These are phyloP conservation scores for Trichocladium antarcticum DNA, from an alignment of 495 filamentous ascomycete genomes.

Conservation along the genomic window DNA sequence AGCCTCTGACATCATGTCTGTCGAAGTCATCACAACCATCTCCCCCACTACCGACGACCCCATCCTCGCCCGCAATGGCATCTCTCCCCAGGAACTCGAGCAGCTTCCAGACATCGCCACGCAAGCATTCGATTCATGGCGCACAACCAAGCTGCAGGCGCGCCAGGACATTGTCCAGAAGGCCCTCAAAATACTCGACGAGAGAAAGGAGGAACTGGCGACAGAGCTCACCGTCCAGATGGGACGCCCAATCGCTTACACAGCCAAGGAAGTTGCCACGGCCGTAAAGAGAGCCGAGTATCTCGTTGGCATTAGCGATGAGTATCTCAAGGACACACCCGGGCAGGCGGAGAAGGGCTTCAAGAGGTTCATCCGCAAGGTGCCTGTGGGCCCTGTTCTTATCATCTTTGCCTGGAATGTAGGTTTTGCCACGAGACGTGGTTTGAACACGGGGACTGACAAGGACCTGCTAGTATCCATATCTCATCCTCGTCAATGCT, in stretches of 20 bases:
- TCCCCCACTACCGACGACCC: constrained; percentile 76
- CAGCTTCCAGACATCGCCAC: constrained; percentile 53
- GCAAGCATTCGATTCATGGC: constrained; percentile 60
- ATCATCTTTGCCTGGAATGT: constrained; percentile 95
- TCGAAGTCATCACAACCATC: constrained; percentile 76
- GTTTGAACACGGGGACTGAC: background rate
- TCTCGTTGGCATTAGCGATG: constrained; percentile 63
- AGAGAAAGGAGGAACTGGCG: constrained; percentile 68
- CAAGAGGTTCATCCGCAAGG: constrained; percentile 77
- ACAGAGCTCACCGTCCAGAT: constrained; percentile 84
- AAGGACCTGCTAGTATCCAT: constrained; percentile 58
- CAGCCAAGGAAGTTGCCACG: constrained; percentile 67
- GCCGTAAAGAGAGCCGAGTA: constrained; percentile 73
- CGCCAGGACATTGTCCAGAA: constrained; percentile 67
- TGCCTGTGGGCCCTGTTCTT: constrained; percentile 71
- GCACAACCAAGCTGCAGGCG: constrained; percentile 49
- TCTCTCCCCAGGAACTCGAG: constrained; percentile 54
- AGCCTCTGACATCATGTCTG: constrained; percentile 46
- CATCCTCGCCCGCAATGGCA: constrained; percentile 61
- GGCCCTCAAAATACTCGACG: constrained; percentile 54
- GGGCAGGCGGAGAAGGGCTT: constrained; percentile 78
- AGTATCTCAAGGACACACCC: constrained; percentile 58
- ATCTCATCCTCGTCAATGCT: constrained; percentile 81
- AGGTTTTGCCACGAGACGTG: constrained; percentile 24
- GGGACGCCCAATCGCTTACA: constrained; percentile 83